Conservation (phyloP, 306 rosid species). For the Vigna mungo region DNA sequence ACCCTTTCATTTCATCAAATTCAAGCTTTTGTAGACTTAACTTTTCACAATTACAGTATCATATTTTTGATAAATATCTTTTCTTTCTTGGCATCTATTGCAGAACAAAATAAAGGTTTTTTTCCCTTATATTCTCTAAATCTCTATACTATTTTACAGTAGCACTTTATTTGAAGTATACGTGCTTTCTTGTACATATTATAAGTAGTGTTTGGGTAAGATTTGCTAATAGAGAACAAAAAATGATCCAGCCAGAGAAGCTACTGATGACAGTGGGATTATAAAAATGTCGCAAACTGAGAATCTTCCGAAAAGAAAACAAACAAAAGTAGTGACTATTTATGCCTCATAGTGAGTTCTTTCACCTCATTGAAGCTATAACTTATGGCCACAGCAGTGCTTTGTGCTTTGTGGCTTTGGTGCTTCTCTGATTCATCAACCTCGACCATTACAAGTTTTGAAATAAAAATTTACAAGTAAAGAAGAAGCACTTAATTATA, state of each 20-base stretch:
- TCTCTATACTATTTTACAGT: too few relatives aligned
- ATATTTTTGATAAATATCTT: too few relatives aligned
- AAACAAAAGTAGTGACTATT: slow-evolving; percentile 23
- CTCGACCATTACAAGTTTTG: slow-evolving; percentile 38
- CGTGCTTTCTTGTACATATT: too few relatives aligned
- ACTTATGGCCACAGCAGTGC: slow-evolving; percentile 31
- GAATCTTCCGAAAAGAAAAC: slow-evolving; percentile 28
- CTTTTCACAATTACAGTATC: not conserved
- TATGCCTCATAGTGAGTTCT: slow-evolving; percentile 11
- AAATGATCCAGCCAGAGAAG: too few relatives aligned
- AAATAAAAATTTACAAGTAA: slow-evolving; percentile 36
- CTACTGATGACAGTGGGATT: slow-evolving; percentile 32
- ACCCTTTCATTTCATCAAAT: not conserved
- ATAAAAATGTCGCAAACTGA: slow-evolving; percentile 11
- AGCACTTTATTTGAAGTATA: too few relatives aligned
- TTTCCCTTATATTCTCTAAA: too few relatives aligned
- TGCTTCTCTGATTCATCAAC: slow-evolving; percentile 50
- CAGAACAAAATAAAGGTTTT: too few relatives aligned
- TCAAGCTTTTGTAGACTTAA: not conserved
- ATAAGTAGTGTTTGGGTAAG: slow-evolving; percentile 3
- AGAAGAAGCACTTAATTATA: slow-evolving; percentile 27
- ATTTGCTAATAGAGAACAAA: not conserved
- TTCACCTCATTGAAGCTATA: slow-evolving; percentile 5
- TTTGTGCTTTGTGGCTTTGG: slow-evolving; percentile 15
- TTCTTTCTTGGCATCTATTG: too few relatives aligned